A percentile compares a stretch with the other conserved stretches of the same genome.
Evolutionary conservation across 2,329 filamentous ascomycete species (phyloP).

Genomic region (Fusarium longipes): DNA sequence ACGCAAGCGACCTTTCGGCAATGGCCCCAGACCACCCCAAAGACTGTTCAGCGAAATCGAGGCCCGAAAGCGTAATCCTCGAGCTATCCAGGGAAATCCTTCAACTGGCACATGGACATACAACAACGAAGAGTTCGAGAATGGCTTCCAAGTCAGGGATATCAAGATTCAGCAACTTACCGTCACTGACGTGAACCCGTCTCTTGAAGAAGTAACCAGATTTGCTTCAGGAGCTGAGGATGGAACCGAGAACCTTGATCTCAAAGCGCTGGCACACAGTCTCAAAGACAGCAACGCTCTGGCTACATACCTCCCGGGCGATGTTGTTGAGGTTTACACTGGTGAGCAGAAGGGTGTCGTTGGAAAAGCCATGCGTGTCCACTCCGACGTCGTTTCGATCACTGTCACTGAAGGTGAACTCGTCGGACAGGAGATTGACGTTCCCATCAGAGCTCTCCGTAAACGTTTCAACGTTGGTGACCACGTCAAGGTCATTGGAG

Average conservation of each 20-base stretch:
- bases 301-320: slow-evolving; percentile 88
- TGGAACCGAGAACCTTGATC: slow-evolving; percentile 91
- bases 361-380: slow-evolving; percentile 86
- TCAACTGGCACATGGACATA: slow-evolving; percentile 87
- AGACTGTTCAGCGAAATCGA: slow-evolving; percentile 93
- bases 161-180: slow-evolving; percentile 88
- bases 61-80: slow-evolving; percentile 85
- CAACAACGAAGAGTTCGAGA: slow-evolving; percentile 88
- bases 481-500: slow-evolving; percentile 98
- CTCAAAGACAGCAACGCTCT: slow-evolving; percentile 85
- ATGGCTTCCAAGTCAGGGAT: slow-evolving; percentile 93
- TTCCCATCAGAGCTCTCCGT: slow-evolving; percentile 89
- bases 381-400: slow-evolving; percentile 91
- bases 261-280: slow-evolving; percentile 89
- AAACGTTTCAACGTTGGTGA: slow-evolving; percentile 95
- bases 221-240: slow-evolving; percentile 91
- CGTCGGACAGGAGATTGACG: slow-evolving; percentile 86
- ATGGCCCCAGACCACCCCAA: slow-evolving; percentile 80
- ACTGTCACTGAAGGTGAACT: slow-evolving; percentile 85
- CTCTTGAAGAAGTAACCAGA: slow-evolving; percentile 93
- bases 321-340: slow-evolving; percentile 95
- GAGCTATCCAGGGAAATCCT: slow-evolving; percentile 71
- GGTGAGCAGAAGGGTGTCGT: slow-evolving; percentile 94
- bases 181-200: slow-evolving; percentile 92
- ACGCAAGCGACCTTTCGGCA: slow-evolving; percentile 76